A percentile compares a stretch with the other conserved stretches of the same genome.
Evolutionary conservation across 495 filamentous ascomycete genomes (phyloP).

Genomic region (Neurospora intermedia): DNA sequence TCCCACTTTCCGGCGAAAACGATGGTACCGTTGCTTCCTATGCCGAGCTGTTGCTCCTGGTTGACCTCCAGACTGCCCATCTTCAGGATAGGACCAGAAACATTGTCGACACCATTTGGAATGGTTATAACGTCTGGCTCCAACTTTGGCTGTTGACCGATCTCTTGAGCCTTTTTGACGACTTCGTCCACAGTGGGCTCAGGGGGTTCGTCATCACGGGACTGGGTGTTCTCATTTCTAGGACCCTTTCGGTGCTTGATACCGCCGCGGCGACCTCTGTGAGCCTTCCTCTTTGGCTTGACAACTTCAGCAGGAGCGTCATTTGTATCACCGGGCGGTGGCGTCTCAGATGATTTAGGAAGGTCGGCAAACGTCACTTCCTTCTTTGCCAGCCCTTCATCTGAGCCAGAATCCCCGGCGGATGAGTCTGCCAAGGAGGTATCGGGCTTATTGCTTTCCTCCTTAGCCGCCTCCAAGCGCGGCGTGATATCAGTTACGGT

Average conservation of each 20-base stretch:
- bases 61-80: conserved; percentile 66
- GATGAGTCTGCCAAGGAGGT: background rate
- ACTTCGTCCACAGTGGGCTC: conserved; percentile 34
- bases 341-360: background rate
- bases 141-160: conserved; percentile 36
- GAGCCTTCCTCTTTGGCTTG: conserved; percentile 64
- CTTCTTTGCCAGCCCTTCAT: background rate
- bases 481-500: background rate
- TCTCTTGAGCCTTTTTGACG: conserved; percentile 32
- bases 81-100: conserved; percentile 49
- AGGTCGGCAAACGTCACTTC: conserved; percentile 7
- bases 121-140: conserved; percentile 48
- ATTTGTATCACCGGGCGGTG: conserved; percentile 19
- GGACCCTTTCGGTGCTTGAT: conserved; percentile 53
- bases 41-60: conserved; percentile 62
- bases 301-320: conserved; percentile 26
- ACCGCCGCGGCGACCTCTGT: conserved; percentile 75
- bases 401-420: background rate
- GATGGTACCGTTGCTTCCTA: conserved; percentile 75
- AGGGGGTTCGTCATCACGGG: conserved; percentile 28
- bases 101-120: conserved; percentile 38
- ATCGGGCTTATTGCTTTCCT: background rate
- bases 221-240: conserved; percentile 27
- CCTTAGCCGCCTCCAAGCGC: background rate
- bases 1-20: conserved; percentile 81